Conservation (phyloP, 179 eudicot genomes). For the Patellifolia procumbens region DNA sequence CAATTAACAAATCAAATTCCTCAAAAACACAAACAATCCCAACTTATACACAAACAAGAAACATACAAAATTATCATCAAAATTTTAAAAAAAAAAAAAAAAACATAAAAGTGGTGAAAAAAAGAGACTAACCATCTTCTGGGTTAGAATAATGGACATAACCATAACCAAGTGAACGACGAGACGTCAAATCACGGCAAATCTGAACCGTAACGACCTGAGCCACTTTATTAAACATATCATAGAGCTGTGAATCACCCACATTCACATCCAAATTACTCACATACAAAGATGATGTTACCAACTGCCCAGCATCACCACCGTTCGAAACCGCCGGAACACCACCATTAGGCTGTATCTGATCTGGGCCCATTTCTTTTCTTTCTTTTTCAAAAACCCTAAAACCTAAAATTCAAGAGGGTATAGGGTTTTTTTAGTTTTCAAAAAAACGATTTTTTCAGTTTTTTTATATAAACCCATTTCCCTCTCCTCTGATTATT, state of each 20-base stretch:
- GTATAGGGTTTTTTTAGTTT: too few relatives aligned
- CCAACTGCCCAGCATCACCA: too few relatives aligned
- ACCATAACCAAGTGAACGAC: conserved; percentile 49
- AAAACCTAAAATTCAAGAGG: not conserved
- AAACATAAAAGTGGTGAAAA: not conserved
- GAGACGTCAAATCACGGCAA: conserved; percentile 39
- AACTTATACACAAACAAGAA: not conserved
- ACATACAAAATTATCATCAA: not conserved
- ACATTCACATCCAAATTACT: too few relatives aligned
- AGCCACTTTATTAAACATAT: conserved; percentile 39
- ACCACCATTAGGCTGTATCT: too few relatives aligned
- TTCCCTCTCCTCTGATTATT: conserved; percentile 69
- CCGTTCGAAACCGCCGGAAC: too few relatives aligned
- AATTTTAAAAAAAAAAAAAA: not conserved
- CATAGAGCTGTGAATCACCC: conserved; percentile 28
- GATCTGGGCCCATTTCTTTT: too few relatives aligned
- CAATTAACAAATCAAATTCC: not conserved
- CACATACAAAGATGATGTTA: too few relatives aligned
- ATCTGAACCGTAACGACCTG: conserved; percentile 45
- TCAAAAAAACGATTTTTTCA: not conserved
- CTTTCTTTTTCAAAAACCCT: too few relatives aligned
- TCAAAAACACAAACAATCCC: not conserved
- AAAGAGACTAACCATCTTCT: not conserved
- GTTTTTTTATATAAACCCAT: conserved; percentile 30
- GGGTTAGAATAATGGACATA: conserved; percentile 42